Conservation (phyloP, 768 basidiomycete genomes). For the Lactarius tabidus region DNA sequence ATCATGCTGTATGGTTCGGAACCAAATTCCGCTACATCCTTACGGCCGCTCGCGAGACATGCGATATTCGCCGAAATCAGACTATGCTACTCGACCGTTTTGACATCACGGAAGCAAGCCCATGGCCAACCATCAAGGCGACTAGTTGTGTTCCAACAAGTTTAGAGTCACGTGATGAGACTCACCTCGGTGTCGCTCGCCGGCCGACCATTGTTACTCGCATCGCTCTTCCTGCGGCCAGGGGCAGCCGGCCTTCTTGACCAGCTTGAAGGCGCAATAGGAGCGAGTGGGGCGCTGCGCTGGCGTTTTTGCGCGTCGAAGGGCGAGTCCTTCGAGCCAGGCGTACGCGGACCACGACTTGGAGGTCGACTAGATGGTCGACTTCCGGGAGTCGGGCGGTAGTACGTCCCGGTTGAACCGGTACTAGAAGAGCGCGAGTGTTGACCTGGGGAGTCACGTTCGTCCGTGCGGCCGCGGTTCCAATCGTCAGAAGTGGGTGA, state of each 20-base stretch:
- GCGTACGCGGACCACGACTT: constrained; percentile 52
- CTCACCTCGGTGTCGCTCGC: constrained; percentile 73
- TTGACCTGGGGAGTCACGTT: constrained; percentile 28
- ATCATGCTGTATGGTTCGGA: neutral
- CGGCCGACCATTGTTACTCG: constrained; percentile 48
- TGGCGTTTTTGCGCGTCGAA: constrained; percentile 70
- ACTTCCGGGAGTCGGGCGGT: constrained; percentile 33
- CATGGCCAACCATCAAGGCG: neutral
- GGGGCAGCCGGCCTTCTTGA: constrained; percentile 63
- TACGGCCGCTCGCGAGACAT: neutral
- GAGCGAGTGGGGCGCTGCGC: constrained; percentile 59
- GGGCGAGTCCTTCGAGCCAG: constrained; percentile 46
- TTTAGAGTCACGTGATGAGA: neutral
- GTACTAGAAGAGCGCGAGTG: constrained; percentile 56
- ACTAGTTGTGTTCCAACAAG: neutral
- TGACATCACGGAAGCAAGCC: neutral
- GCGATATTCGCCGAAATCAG: neutral
- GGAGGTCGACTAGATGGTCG: constrained; percentile 46
- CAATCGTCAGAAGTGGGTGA: constrained; percentile 31
- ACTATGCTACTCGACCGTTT: neutral
- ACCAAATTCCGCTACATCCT: neutral
- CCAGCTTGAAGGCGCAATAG: constrained; percentile 72
- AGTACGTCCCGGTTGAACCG: constrained; percentile 42
- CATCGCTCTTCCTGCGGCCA: constrained; percentile 66
- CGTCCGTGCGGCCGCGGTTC: constrained; percentile 40